phyloP scores from a whole-genome alignment of 2,329 filamentous ascomycete genomes.

The Penicillium thymicola region DNA sequence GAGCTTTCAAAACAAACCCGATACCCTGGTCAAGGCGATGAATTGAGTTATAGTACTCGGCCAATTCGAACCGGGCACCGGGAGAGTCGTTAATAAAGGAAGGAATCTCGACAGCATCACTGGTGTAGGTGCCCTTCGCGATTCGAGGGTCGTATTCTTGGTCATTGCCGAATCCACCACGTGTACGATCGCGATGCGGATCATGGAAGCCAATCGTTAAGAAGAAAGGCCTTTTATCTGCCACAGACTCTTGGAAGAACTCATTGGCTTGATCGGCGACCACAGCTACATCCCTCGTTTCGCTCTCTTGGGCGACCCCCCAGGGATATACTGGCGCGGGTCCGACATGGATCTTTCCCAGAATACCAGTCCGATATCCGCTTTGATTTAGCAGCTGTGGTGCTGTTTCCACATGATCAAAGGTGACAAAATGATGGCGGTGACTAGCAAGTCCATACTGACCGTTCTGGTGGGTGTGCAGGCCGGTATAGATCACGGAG shows the following conservation, averaged over 20 bases:
- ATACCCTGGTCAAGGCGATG: slow-evolving; percentile 44
- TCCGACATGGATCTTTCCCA: slow-evolving; percentile 51
- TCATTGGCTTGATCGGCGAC: slow-evolving; percentile 38
- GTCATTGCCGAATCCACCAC: slow-evolving; percentile 47
- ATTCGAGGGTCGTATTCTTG: slow-evolving; percentile 29
- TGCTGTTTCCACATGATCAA: slow-evolving; percentile 44
- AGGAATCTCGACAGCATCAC: slow-evolving; percentile 41
- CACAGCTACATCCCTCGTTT: slow-evolving; percentile 44
- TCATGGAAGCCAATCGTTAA: slow-evolving; percentile 49
- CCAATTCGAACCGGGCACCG: slow-evolving; percentile 43
- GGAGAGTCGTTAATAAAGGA: slow-evolving; percentile 43
- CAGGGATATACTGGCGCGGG: slow-evolving; percentile 43
- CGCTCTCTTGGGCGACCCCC: slow-evolving; percentile 42
- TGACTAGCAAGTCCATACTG: slow-evolving; percentile 45
- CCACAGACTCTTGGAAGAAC: slow-evolving; percentile 39
- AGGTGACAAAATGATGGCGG: slow-evolving; percentile 45
- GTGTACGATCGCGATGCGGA: slow-evolving; percentile 45
- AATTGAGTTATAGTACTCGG: slow-evolving; percentile 45
- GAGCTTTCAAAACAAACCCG: slow-evolving; percentile 38
- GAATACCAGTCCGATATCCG: slow-evolving; percentile 48
- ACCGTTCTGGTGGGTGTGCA: slow-evolving; percentile 49
- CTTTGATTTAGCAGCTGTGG: slow-evolving; percentile 39
- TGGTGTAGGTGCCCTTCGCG: slow-evolving; percentile 24
- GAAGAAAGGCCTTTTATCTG: slow-evolving; percentile 39
- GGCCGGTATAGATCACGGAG: slow-evolving; percentile 49